A percentile compares a stretch with the other conserved stretches of the same genome.
Conservation (phyloP, 768 basidiomycete species). For the Tephrocybe sp. region DNA sequence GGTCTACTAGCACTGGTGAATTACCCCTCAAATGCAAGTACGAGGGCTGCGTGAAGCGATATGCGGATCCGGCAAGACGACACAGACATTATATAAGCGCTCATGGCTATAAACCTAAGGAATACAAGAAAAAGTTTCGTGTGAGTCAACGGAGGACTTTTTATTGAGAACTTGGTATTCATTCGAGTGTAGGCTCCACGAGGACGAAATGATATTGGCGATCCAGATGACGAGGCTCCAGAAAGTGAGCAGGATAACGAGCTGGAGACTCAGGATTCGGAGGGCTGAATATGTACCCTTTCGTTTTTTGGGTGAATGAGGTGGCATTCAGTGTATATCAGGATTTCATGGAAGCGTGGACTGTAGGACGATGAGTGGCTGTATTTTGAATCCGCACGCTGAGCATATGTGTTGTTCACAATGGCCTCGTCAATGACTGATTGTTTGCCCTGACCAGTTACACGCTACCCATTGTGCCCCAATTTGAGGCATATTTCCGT, state of each 20-base stretch:
- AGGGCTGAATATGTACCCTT: background rate
- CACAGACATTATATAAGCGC: conserved; percentile 56
- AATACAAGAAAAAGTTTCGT: conserved; percentile 42
- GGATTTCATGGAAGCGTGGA: too few species aligned
- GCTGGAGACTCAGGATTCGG: background rate
- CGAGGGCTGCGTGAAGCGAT: conserved; percentile 44
- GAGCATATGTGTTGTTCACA: too few species aligned
- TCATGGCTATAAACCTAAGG: conserved; percentile 51
- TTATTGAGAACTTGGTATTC: background rate
- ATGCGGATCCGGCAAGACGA: conserved; percentile 66
- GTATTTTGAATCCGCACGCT: too few species aligned
- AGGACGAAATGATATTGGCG: background rate
- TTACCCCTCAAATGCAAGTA: conserved; percentile 54
- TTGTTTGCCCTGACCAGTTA: too few species aligned
- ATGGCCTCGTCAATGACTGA: too few species aligned
- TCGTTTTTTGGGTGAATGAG: too few species aligned
- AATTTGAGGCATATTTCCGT: too few species aligned
- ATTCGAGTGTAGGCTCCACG: background rate
- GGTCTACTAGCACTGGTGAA: conserved; percentile 50
- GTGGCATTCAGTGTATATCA: too few species aligned
- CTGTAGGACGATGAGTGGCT: too few species aligned
- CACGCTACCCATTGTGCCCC: too few species aligned
- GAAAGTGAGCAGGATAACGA: background rate
- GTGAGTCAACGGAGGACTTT: conserved; percentile 9
- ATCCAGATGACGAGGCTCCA: background rate